Evolutionary conservation across 768 basidiomycete genomes (phyloP).

Genomic region (Neoboletus brunneissimus): DNA sequence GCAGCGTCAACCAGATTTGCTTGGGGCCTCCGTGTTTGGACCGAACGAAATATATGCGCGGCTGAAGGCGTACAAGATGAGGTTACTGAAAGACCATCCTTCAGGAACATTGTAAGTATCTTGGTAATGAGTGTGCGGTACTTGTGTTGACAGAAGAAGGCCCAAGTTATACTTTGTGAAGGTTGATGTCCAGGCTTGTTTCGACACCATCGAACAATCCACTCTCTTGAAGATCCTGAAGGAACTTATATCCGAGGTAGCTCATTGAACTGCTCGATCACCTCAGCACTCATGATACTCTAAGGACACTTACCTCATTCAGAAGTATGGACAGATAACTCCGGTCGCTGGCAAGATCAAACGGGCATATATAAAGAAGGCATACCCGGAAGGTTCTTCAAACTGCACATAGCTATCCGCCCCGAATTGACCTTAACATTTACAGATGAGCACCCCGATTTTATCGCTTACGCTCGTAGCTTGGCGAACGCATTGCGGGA

Average conservation of each 20-base stretch:
- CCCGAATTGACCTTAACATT: background rate
- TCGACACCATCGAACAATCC: conserved; percentile 92
- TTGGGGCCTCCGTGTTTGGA: conserved; percentile 83
- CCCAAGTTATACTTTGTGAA: conserved; percentile 95
- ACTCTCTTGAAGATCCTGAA: conserved; percentile 78
- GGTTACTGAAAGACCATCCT: conserved; percentile 36
- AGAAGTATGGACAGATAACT: conserved; percentile 65
- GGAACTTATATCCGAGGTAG: conserved; percentile 69
- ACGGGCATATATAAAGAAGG: conserved; percentile 56
- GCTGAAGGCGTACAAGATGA: conserved; percentile 67
- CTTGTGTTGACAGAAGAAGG: conserved; percentile 38
- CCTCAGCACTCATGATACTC: background rate
- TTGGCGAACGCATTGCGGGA: conserved; percentile 67
- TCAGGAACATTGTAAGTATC: conserved; percentile 52
- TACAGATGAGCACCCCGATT: conserved; percentile 73
- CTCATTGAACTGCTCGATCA: background rate
- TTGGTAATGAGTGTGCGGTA: background rate
- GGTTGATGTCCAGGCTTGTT: conserved; percentile 93
- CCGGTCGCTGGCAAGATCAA: conserved; percentile 54
- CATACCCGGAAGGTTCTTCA: conserved; percentile 59
- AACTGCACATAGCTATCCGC: background rate
- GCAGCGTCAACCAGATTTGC: conserved; percentile 57
- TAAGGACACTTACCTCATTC: conserved; percentile 72
- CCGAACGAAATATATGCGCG: conserved; percentile 77
- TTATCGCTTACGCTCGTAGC: conserved; percentile 63